Evolutionary conservation across 192 early-diverging fungal genomes (phyloP).

Genomic region (Lunasporangiospora selenospora): DNA sequence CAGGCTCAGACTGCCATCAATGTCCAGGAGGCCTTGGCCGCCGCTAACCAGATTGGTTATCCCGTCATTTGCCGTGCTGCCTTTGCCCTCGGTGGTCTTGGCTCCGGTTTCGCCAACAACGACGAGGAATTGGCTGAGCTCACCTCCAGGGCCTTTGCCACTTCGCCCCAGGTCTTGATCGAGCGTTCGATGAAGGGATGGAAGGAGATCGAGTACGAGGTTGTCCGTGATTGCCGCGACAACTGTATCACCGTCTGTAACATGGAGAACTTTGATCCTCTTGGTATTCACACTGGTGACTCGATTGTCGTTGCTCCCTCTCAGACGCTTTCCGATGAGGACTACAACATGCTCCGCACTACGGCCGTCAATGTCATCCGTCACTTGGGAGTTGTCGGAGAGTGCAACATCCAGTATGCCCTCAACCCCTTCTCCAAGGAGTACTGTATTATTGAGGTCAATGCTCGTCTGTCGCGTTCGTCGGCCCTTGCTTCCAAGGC

Average conservation of each 20-base stretch:
- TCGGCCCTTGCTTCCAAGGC: slow-evolving; percentile 97
- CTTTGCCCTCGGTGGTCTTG: slow-evolving; percentile 95
- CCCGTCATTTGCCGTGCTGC: slow-evolving; percentile 97
- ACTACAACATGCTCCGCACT: slow-evolving; percentile 98
- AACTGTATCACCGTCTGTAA: slow-evolving; percentile 99
- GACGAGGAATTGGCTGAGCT: slow-evolving; percentile 83
- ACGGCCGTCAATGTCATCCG: slow-evolving; percentile 97
- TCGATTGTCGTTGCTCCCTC: slow-evolving; percentile 98
- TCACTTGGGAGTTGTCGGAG: slow-evolving; percentile 97
- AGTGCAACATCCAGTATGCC: slow-evolving; percentile 99
- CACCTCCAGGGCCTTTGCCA: slow-evolving; percentile 88
- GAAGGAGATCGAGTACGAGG: slow-evolving; percentile 99
- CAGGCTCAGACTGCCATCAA: slow-evolving; percentile 82
- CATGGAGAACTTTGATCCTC: slow-evolving; percentile 99
- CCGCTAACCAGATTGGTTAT: slow-evolving; percentile 90
- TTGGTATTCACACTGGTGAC: slow-evolving; percentile 99
- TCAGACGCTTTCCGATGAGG: slow-evolving; percentile 96
- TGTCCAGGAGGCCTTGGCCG: slow-evolving; percentile 85
- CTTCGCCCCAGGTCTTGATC: slow-evolving; percentile 92
- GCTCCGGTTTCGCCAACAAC: slow-evolving; percentile 96
- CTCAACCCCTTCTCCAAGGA: slow-evolving; percentile 94
- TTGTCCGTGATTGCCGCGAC: slow-evolving; percentile 92
- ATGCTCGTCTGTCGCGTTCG: slow-evolving; percentile 92
- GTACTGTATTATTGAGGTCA: slow-evolving; percentile 99
- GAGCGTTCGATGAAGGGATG: slow-evolving; percentile 99